Conservation (phyloP, 2,329 filamentous ascomycete genomes). For the Paraphaeosphaeria sporulosa region DNA sequence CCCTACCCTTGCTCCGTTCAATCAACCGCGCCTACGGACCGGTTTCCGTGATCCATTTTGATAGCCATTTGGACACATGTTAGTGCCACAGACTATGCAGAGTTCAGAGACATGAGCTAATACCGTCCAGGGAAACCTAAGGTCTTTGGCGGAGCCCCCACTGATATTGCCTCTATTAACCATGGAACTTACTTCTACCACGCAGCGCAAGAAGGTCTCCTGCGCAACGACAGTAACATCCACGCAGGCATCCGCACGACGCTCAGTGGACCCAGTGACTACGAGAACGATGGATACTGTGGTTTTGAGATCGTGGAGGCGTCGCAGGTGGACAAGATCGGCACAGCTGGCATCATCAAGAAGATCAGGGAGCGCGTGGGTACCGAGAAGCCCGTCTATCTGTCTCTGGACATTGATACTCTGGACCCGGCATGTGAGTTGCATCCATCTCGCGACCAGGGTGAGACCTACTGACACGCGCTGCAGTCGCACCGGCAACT, state of each 20-base stretch:
- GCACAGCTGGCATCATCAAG: slow-evolving; percentile 77
- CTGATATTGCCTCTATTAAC: slow-evolving; percentile 78
- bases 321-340: slow-evolving; percentile 73
- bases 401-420: slow-evolving; percentile 87
- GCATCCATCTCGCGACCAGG: not conserved
- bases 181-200: slow-evolving; percentile 92
- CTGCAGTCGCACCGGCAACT: slow-evolving; percentile 71
- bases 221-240: slow-evolving; percentile 84
- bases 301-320: slow-evolving; percentile 85
- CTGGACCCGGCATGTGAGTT: slow-evolving; percentile 78
- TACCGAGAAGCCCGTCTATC: slow-evolving; percentile 76
- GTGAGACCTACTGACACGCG: slow-evolving; percentile 12
- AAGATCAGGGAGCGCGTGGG: slow-evolving; percentile 79
- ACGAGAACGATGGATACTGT: slow-evolving; percentile 85
- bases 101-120: not conserved
- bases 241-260: slow-evolving; percentile 88
- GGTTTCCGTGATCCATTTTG: slow-evolving; percentile 70
- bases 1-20: slow-evolving; percentile 62
- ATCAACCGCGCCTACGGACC: slow-evolving; percentile 71
- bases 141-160: slow-evolving; percentile 84
- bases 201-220: slow-evolving; percentile 76
- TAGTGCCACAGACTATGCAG: slow-evolving; percentile 34
- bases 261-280: slow-evolving; percentile 78
- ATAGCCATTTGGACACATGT: slow-evolving; percentile 67
- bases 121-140: slow-evolving; percentile 76